phyloP scores from a whole-genome alignment of 192 early-diverging fungal species.

The Phycomyces nitens region DNA sequence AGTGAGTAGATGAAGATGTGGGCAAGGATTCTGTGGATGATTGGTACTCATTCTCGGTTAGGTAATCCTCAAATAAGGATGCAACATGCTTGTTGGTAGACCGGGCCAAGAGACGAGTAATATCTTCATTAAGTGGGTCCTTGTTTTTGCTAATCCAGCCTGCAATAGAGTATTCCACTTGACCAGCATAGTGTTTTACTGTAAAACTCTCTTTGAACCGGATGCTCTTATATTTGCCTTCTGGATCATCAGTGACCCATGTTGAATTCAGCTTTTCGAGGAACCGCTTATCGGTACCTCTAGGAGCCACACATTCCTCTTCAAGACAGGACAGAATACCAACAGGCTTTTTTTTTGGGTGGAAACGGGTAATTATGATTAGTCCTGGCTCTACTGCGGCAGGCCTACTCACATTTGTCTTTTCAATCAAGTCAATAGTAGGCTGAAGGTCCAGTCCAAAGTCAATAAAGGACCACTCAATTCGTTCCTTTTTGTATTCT shows the following conservation, averaged over 20 bases:
- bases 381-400: too few species aligned
- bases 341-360: slow-evolving; percentile 66
- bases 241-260: slow-evolving; percentile 75
- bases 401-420: slow-evolving; percentile 78
- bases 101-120: slow-evolving; percentile 81
- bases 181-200: slow-evolving; percentile 91
- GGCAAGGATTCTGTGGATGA: not conserved
- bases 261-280: slow-evolving; percentile 83
- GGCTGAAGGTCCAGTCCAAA: slow-evolving; percentile 96
- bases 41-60: slow-evolving; percentile 50
- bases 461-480: slow-evolving; percentile 97
- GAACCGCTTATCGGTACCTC: slow-evolving; percentile 93
- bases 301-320: slow-evolving; percentile 97
- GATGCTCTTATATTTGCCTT: slow-evolving; percentile 76
- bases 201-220: slow-evolving; percentile 88
- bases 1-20: slow-evolving; percentile 28
- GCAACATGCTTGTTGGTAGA: slow-evolving; percentile 80
- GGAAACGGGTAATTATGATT: too few species aligned
- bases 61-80: slow-evolving; percentile 78
- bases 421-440: slow-evolving; percentile 97
- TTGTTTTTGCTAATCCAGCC: slow-evolving; percentile 99
- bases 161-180: slow-evolving; percentile 86
- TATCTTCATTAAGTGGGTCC: slow-evolving; percentile 92
- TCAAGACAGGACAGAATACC: slow-evolving; percentile 95
- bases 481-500: slow-evolving; percentile 95